Percentiles rank a stretch among this genome's conserved stretches.
Evolutionary conservation across 139 green algal species (phyloP).

Genomic region (Dunaliella sp.): DNA sequence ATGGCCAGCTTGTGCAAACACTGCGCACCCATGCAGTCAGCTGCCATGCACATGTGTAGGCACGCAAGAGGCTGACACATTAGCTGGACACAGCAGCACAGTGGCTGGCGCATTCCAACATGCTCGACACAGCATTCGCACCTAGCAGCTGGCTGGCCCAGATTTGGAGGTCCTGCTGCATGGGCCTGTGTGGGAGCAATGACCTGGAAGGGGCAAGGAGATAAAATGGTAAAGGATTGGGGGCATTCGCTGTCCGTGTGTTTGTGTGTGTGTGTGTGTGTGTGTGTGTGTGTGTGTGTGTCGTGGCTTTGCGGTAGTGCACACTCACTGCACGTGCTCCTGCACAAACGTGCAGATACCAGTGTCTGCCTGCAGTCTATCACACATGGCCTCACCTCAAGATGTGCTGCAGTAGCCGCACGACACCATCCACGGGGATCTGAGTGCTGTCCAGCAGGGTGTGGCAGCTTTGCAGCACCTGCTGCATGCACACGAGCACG

Average conservation of each 20-base stretch:
- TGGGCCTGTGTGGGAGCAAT: slow-evolving; percentile 26
- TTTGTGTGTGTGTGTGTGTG: no score
- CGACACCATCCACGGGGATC: slow-evolving; percentile 54
- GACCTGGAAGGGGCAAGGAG: no score
- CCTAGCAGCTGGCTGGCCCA: slow-evolving; percentile 58
- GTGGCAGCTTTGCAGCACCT: slow-evolving; percentile 60
- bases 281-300: no score
- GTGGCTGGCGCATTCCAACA: no score
- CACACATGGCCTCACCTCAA: slow-evolving; percentile 48
- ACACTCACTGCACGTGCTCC: background rate
- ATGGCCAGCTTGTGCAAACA: no score
- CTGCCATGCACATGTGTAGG: no score
- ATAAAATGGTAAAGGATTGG: no score
- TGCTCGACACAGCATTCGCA: no score
- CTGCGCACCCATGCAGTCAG: no score
- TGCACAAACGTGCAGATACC: background rate
- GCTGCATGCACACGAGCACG: slow-evolving; percentile 43
- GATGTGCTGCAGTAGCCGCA: slow-evolving; percentile 62
- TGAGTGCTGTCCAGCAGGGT: slow-evolving; percentile 57
- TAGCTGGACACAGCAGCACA: no score
- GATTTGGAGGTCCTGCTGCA: slow-evolving; percentile 46
- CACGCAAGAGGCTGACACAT: no score
- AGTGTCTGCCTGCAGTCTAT: background rate
- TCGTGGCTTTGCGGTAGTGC: background rate
- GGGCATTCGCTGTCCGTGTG: no score